Evolutionary conservation across 2,329 filamentous ascomycete species (phyloP), one percentile per base, ranked within the genome.

Genomic region (Aspergillus cejpii): DNA sequence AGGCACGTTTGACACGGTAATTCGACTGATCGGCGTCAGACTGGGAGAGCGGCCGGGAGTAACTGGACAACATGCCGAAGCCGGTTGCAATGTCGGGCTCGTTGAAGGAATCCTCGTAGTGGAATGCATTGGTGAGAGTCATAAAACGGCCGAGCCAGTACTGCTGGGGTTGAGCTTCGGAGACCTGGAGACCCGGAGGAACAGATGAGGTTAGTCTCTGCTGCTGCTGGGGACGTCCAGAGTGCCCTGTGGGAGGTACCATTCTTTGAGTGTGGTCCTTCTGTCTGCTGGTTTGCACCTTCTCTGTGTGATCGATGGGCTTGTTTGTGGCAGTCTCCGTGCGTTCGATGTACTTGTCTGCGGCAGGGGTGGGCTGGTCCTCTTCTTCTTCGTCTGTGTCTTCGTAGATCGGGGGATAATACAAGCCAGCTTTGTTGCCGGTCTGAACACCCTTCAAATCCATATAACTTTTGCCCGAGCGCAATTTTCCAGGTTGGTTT

Each of bases 81-180:
- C 54, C 56, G 1, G 60, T 61, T 11, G 52, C 42, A 14, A 53
- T 51, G 42, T 62, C 60, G 14, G 61, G 58, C 37, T 56, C 46
- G 31, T 54, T 44, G 46, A 65, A 65, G 5, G 59, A 59, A 33
- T 63, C 62, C 40, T 61, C 59, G 38, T 62, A 58, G 28, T 61
- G 58, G 50, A 64, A 54, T 27, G 57, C 54, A 37, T 66, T 59
- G 36, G 56, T 50, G 36, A 63, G 48, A 14, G 61, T 59, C 26
- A 58, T 40, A 45, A 69, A 56, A 14, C 62, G 55, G 6, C 62
- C 62, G 1, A 64, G 51, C 62, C 62, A 65, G 46, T 62, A 64
- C 17, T 53, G 47, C 11, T 40, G 43, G 17, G 61, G 54, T 33
- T 62, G 52, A 10, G 58, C 40, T 28, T 49, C 48, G 24, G 44